These are phyloP conservation scores for Rhazya stricta DNA, from an alignment of 257 asterid species.

Conservation along the genomic window DNA sequence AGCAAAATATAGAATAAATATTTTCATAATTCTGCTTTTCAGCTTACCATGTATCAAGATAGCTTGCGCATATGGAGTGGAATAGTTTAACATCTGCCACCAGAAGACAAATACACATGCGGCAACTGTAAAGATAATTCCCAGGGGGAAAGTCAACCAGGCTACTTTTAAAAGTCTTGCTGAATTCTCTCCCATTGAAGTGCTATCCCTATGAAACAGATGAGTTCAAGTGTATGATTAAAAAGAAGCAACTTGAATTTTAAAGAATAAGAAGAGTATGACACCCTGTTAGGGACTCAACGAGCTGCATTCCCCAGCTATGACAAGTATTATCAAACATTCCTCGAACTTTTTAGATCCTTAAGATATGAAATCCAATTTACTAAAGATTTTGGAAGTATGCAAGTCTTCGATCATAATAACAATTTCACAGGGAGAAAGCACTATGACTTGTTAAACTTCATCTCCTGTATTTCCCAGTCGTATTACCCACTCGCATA, in stretches of 20 bases:
- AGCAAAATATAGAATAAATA: not conserved
- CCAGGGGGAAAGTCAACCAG: slow-evolving; percentile 81
- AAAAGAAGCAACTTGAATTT: not conserved
- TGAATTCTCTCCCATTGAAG: slow-evolving; percentile 50
- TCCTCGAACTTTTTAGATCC: slow-evolving; percentile 1
- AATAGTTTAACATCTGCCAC: slow-evolving; percentile 75
- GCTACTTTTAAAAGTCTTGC: slow-evolving; percentile 82
- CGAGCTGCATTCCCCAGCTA: not conserved
- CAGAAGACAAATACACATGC: slow-evolving; percentile 70
- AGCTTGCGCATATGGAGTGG: slow-evolving; percentile 77
- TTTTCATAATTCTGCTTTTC: slow-evolving; percentile 8
- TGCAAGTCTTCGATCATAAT: not conserved
- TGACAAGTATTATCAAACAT: not conserved
- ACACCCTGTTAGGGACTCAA: not conserved
- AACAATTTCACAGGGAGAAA: not conserved
- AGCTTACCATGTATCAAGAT: slow-evolving; percentile 75
- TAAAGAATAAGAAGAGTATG: not conserved
- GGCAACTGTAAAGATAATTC: slow-evolving; percentile 47
- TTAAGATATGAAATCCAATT: not conserved
- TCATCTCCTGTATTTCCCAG: not conserved
- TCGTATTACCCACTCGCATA: not conserved
- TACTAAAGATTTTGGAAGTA: not conserved
- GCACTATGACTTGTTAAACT: not conserved
- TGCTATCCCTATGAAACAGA: slow-evolving; percentile 49
- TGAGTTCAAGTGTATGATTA: not conserved